These are phyloP conservation scores for Vaccinium darrowii DNA, from an alignment of 148 eudicot genomes.

Conservation along the genomic window DNA sequence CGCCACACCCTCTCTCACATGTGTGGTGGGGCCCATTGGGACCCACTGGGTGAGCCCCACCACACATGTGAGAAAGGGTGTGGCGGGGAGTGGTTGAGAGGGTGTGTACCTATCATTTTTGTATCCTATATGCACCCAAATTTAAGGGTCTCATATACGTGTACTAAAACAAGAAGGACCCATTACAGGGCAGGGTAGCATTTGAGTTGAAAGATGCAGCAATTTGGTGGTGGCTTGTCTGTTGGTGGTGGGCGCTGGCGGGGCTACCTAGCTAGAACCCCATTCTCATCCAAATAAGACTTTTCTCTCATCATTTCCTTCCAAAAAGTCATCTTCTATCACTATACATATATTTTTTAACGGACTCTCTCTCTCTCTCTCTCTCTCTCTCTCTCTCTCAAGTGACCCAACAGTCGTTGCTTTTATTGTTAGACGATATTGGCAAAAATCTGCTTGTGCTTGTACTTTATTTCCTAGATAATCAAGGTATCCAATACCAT, in stretches of 20 bases:
- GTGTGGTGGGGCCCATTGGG: too few species aligned
- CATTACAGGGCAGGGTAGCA: neutral
- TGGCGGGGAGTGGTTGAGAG: too few species aligned
- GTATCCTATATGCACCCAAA: too few species aligned
- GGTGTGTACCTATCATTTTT: too few species aligned
- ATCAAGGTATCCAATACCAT: too few species aligned
- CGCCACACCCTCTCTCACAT: too few species aligned
- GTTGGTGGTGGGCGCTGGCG: neutral
- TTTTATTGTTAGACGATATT: too few species aligned
- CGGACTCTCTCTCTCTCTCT: neutral
- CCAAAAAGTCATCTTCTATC: constrained; percentile 11
- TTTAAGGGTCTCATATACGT: neutral
- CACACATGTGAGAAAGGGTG: too few species aligned
- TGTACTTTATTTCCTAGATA: too few species aligned
- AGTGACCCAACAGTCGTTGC: neutral
- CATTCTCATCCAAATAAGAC: neutral
- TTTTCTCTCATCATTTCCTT: neutral
- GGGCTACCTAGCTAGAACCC: neutral
- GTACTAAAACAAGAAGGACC: neutral
- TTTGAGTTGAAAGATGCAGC: neutral
- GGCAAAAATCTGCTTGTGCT: too few species aligned
- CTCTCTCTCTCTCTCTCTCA: neutral
- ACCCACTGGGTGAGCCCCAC: too few species aligned
- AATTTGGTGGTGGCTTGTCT: neutral
- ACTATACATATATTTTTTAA: neutral